A percentile compares a stretch with the other conserved stretches of the same genome.
Conservation (phyloP, 257 asterid genomes). For the Fraxinus excelsior region DNA sequence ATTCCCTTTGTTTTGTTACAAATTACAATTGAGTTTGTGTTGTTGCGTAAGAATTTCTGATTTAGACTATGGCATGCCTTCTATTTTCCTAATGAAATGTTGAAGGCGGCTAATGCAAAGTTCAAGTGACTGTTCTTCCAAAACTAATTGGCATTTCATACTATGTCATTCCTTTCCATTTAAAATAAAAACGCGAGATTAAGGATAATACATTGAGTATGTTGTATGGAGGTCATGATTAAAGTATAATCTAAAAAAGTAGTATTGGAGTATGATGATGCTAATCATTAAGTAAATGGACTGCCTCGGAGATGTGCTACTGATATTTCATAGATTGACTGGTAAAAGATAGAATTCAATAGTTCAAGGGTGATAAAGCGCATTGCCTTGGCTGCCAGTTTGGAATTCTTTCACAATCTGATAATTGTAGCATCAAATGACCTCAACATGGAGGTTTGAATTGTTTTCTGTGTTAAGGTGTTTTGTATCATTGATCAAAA, state of each 20-base stretch:
- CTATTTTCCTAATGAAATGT: neutral
- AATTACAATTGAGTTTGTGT: neutral
- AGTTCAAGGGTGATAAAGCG: neutral
- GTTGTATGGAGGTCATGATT: neutral
- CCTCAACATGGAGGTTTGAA: neutral
- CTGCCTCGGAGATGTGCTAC: neutral
- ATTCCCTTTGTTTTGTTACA: neutral
- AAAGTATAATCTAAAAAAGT: neutral
- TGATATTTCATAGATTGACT: neutral
- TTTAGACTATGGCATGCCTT: neutral
- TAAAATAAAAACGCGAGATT: neutral
- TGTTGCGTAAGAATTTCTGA: neutral
- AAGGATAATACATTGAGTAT: neutral
- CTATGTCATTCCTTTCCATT: neutral
- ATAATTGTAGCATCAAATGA: neutral
- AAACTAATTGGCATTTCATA: neutral
- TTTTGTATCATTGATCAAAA: too few relatives aligned
- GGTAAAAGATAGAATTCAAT: neutral
- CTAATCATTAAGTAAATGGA: neutral
- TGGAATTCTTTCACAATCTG: neutral
- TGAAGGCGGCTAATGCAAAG: neutral
- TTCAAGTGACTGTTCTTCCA: neutral
- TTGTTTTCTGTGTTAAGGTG: too few relatives aligned
- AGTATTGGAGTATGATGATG: neutral
- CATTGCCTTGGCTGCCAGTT: neutral